Conservation (phyloP, 495 filamentous ascomycete genomes). For the Penicillium chermesinum region DNA sequence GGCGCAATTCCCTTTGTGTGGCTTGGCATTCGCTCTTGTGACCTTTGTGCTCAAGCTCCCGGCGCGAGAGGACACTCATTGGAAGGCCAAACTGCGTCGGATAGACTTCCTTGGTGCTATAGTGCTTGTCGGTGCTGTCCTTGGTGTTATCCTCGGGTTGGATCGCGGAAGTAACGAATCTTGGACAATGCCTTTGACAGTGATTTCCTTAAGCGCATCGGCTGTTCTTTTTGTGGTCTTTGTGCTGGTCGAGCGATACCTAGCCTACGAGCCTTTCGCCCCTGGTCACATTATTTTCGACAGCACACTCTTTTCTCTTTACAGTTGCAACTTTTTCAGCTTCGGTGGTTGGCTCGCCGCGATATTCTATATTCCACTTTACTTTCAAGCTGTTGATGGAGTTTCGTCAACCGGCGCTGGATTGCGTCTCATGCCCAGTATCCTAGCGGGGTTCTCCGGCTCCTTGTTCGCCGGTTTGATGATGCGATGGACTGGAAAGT, state of each 20-base stretch:
- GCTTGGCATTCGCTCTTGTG: constrained; percentile 62
- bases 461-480: constrained; percentile 63
- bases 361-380: constrained; percentile 74
- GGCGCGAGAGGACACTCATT: constrained; percentile 46
- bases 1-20: constrained; percentile 63
- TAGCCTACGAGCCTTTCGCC: constrained; percentile 75
- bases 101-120: constrained; percentile 78
- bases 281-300: constrained; percentile 76
- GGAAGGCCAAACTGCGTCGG: constrained; percentile 61
- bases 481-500: constrained; percentile 74
- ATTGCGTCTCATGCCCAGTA: constrained; percentile 60
- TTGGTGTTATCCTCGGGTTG: constrained; percentile 66
- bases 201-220: constrained; percentile 53
- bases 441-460: constrained; percentile 58
- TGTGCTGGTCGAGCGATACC: constrained; percentile 61
- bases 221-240: constrained; percentile 62
- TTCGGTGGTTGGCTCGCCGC: constrained; percentile 60
- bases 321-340: constrained; percentile 71
- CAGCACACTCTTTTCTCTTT: constrained; percentile 60
- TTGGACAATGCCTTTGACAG: constrained; percentile 57
- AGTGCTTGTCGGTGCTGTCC: constrained; percentile 65
- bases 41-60: constrained; percentile 59
- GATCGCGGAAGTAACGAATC: constrained; percentile 74
- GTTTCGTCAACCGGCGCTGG: constrained; percentile 63
- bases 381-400: constrained; percentile 69